Evolutionary conservation across 352 stramenopile species (phyloP).

Genomic region (Phytopythium sindhum): DNA sequence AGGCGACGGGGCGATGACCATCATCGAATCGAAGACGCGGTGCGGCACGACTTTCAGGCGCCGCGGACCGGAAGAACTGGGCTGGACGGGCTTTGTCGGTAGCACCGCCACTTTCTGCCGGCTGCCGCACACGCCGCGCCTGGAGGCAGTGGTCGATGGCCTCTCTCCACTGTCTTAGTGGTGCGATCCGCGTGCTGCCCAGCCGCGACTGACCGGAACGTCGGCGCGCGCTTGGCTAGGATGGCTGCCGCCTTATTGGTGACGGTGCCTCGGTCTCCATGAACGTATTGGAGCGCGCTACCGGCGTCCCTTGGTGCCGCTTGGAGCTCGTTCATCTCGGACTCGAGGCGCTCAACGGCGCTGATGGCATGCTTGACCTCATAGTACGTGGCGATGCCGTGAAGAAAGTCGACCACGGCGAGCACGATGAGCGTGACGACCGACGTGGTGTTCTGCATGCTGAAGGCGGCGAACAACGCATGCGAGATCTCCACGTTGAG

Average conservation of each 20-base stretch:
- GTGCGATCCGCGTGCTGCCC: too few species aligned
- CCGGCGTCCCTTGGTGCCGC: too few species aligned
- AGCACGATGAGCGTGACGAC: conserved; percentile 21
- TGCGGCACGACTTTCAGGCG: not conserved
- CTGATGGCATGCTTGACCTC: conserved; percentile 10
- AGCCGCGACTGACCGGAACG: not conserved
- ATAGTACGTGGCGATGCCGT: conserved; percentile 15
- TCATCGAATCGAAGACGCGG: not conserved
- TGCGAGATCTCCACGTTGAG: conserved; percentile 48
- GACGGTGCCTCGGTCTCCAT: not conserved
- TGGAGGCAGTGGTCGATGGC: not conserved
- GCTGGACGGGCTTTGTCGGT: not conserved
- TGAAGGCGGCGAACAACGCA: conserved; percentile 36
- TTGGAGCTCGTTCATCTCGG: not conserved
- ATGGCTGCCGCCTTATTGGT: not conserved
- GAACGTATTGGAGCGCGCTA: not conserved
- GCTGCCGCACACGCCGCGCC: not conserved
- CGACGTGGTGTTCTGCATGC: conserved; percentile 37
- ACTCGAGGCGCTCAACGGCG: conserved; percentile 7
- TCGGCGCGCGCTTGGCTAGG: not conserved
- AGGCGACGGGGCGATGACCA: not conserved
- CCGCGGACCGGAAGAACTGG: not conserved
- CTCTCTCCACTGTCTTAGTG: not conserved
- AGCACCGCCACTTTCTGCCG: not conserved
- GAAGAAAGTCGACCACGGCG: conserved; percentile 18